Percentiles rank a stretch among this genome's conserved stretches.
phyloP scores from a whole-genome alignment of 306 rosid genomes.

The Senna tora region DNA sequence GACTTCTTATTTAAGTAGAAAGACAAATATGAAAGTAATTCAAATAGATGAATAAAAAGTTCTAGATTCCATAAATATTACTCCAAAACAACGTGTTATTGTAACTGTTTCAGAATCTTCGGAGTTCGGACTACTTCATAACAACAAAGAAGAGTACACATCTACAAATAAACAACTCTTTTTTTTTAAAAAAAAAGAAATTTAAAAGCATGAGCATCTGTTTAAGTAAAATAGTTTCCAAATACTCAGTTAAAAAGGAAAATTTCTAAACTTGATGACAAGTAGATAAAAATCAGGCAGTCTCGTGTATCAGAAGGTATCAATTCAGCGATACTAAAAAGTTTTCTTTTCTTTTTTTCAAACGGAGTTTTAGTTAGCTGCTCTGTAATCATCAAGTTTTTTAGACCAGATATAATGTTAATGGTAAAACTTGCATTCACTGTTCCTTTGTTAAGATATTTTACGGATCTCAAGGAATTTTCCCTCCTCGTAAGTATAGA shows the following conservation, averaged over 20 bases:
- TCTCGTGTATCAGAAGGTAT: conserved; percentile 15
- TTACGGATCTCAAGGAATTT: conserved; percentile 23
- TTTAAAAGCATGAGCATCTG: neutral
- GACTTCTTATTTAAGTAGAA: conserved; percentile 10
- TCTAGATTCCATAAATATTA: neutral
- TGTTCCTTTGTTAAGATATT: conserved; percentile 28
- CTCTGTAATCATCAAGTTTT: neutral
- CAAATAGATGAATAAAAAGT: neutral
- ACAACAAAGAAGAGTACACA: neutral
- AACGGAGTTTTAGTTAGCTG: conserved; percentile 1
- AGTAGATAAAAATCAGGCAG: conserved; percentile 14
- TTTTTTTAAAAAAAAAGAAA: neutral
- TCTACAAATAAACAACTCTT: conserved; percentile 1
- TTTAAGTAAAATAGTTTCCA: conserved; percentile 4
- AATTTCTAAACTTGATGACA: neutral
- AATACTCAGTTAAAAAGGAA: conserved; percentile 16
- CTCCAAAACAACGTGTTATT: neutral
- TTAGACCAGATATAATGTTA: neutral
- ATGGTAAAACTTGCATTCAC: conserved; percentile 12
- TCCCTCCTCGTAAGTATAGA: conserved; percentile 15
- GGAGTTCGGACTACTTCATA: conserved; percentile 11
- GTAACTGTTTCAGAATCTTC: conserved; percentile 5
- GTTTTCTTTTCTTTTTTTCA: neutral
- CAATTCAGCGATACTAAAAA: neutral
- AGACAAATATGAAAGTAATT: neutral